A percentile compares a stretch with the other conserved stretches of the same genome.
Conservation (phyloP, 805 yeast genomes). For the Lachancea lanzarotensis region DNA sequence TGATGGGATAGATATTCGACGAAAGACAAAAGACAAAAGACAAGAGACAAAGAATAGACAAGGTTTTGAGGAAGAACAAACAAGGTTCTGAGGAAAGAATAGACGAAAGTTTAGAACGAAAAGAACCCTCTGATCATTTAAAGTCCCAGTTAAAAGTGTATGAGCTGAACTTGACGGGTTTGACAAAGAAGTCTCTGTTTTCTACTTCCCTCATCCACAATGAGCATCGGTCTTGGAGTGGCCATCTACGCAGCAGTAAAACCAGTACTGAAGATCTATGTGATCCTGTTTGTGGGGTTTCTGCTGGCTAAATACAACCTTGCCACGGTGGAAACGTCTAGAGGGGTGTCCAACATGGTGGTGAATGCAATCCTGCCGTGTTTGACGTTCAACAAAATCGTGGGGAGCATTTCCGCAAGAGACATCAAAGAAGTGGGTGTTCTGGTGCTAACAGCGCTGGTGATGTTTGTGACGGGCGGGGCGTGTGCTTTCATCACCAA, state of each 20-base stretch:
- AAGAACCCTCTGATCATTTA: too few species aligned
- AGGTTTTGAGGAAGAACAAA: too few species aligned
- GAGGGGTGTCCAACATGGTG: conserved; percentile 63
- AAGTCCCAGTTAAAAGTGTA: too few species aligned
- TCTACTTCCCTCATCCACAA: not conserved
- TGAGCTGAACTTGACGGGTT: too few species aligned
- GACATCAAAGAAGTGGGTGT: conserved; percentile 71
- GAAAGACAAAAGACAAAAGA: too few species aligned
- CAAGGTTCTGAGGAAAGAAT: too few species aligned
- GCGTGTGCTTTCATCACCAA: conserved; percentile 37
- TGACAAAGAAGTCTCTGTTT: too few species aligned
- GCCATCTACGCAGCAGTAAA: conserved; percentile 74
- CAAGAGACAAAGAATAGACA: too few species aligned
- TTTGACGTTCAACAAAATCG: conserved; percentile 67
- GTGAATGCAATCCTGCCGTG: conserved; percentile 69
- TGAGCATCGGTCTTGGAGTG: conserved; percentile 40
- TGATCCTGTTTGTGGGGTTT: conserved; percentile 63
- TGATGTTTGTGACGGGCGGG: conserved; percentile 43
- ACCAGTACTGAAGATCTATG: conserved; percentile 79
- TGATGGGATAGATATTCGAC: too few species aligned
- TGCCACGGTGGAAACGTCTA: conserved; percentile 57
- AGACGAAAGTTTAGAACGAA: too few species aligned
- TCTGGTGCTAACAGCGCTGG: conserved; percentile 41
- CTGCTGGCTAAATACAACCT: conserved; percentile 56
- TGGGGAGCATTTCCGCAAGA: conserved; percentile 53